Base-by-base conservation (phyloP, 1,139 yeast species). In the Maudiozyma humilis region DNA sequence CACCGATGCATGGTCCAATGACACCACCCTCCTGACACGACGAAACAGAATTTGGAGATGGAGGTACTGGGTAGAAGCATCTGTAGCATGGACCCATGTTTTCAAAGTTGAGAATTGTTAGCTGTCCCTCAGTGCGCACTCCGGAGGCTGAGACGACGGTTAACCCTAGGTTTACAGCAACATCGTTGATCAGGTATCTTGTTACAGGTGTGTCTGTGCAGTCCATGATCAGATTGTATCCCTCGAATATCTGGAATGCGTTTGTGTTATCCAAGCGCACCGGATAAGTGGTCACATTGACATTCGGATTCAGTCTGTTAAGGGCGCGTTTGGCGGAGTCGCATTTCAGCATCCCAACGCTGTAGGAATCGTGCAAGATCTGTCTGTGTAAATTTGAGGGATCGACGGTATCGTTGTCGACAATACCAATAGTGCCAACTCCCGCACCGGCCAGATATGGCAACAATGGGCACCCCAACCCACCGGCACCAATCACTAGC, bases 11-110 rank as follows among this genome's bases (percentile, higher is more conserved):
- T 0, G 98, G 96, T 0, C 98, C 98, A 18, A 93, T 64, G 1
- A 93, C 95, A 3, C 99, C 99, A 2, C 95, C 95, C 62, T 88
- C 97, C 8, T 87, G 78, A 57, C 99, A 93, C 0, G 95, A 76
- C 0, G 89, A 75, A 0, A 89, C 88, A 1, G 86, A 72, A 44
- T 77, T 79, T 1, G 95, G 84, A 0, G 93, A 80, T 0, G 99
- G 96, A 0, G 98, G 96, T 12, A 68, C 69, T 0, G 98, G 97
- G 54, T 85, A 87, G 62, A 89, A 79, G 59, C 99, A 93, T 50
- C 99, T 70, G 59, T 93, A 93, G 61, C 99, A 93, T 0, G 98
- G 98, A 0, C 96, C 96, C 3, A 52, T 50, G 32, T 71, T 68
- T n/a, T 67, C 59, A 56, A 71, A 87, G 61, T 89, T 87, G 47